Evolutionary conservation across 2,329 filamentous ascomycete genomes (phyloP).

Genomic region (Pseudocercospora fijiensis): DNA sequence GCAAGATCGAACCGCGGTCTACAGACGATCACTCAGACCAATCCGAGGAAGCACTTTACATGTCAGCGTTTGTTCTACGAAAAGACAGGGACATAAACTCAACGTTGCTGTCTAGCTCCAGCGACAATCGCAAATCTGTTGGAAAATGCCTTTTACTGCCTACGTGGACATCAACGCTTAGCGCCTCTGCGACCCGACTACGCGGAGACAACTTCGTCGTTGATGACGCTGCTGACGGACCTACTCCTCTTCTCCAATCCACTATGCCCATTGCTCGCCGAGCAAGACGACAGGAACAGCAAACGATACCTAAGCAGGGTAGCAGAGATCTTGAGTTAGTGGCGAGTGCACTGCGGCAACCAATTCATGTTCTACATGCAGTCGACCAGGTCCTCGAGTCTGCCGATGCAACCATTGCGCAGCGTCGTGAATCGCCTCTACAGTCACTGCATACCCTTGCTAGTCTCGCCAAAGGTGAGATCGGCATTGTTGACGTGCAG

Average conservation of each 20-base stretch:
- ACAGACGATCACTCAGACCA: not conserved
- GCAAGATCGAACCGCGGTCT: not conserved
- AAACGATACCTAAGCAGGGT: not conserved
- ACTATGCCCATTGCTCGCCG: conserved; percentile 5
- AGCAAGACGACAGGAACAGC: not conserved
- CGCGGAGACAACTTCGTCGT: conserved; percentile 3
- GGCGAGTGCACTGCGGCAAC: not conserved
- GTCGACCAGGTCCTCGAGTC: not conserved
- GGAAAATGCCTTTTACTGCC: not conserved
- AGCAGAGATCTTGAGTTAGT: not conserved
- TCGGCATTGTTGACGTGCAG: not conserved
- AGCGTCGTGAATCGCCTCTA: not conserved
- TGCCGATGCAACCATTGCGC: not conserved
- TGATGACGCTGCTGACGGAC: not conserved
- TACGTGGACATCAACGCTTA: not conserved
- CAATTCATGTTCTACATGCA: not conserved
- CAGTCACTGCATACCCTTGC: conserved; percentile 1
- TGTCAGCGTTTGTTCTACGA: not conserved
- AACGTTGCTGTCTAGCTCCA: not conserved
- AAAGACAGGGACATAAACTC: not conserved
- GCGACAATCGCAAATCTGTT: not conserved
- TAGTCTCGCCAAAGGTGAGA: not conserved
- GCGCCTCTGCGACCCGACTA: not conserved
- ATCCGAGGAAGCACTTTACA: not conserved
- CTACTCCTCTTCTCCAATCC: not conserved